phyloP scores from a whole-genome alignment of 495 filamentous ascomycete species.

The Echria macrotheca region DNA sequence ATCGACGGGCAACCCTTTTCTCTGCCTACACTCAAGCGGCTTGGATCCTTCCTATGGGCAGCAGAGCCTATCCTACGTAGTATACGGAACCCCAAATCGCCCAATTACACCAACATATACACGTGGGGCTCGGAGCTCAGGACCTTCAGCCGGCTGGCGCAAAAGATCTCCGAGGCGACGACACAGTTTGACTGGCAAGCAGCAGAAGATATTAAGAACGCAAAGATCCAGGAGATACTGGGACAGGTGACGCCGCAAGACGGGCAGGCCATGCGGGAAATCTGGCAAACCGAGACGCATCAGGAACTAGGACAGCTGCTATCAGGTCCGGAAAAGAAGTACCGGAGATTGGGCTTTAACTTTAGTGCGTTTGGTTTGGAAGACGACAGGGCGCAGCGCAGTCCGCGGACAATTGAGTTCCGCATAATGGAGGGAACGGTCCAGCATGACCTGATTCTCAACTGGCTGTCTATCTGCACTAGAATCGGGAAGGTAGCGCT shows the following conservation, averaged over 20 bases:
- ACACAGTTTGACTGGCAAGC: no score
- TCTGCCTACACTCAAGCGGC: slow-evolving; percentile 24
- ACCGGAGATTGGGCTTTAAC: slow-evolving; percentile 29
- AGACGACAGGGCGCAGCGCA: slow-evolving; percentile 23
- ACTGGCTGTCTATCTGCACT: slow-evolving; percentile 25
- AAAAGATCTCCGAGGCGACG: background rate
- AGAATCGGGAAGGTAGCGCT: slow-evolving; percentile 17
- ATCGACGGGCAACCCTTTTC: slow-evolving; percentile 21
- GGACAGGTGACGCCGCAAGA: slow-evolving; percentile 1
- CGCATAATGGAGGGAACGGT: slow-evolving; percentile 33
- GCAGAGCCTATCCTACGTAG: slow-evolving; percentile 25
- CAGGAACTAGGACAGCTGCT: slow-evolving; percentile 22
- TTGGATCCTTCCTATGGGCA: slow-evolving; percentile 25
- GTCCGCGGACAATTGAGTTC: slow-evolving; percentile 29
- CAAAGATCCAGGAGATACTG: slow-evolving; percentile 13
- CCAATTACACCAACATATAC: slow-evolving; percentile 25
- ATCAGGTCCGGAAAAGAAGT: slow-evolving; percentile 19
- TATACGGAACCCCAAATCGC: slow-evolving; percentile 27
- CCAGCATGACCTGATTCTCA: slow-evolving; percentile 11
- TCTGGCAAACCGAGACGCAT: slow-evolving; percentile 19
- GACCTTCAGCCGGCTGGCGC: slow-evolving; percentile 21
- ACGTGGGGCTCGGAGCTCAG: slow-evolving; percentile 29
- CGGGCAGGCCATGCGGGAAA: slow-evolving; percentile 17
- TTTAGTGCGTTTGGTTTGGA: slow-evolving; percentile 31
- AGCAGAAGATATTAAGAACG: background rate